These are phyloP conservation scores for Cercophora newfieldiana DNA, from an alignment of 495 filamentous ascomycete genomes.

Conservation along the genomic window DNA sequence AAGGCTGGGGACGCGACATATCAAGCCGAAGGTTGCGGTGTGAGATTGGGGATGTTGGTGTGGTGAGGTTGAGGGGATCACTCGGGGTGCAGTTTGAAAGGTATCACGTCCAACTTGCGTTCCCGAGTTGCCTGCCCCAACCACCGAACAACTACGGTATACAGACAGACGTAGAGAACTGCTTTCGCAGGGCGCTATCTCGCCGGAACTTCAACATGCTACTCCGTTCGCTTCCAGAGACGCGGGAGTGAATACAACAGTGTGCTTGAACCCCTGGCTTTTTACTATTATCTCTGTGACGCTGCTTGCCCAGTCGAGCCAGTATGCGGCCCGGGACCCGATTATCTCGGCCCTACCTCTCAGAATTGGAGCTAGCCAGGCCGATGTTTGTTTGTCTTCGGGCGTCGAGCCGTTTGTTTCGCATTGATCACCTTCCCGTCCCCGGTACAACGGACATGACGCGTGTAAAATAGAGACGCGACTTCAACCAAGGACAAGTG, in stretches of 20 bases:
- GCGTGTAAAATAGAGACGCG: not conserved
- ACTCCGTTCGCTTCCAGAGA: too few relatives aligned
- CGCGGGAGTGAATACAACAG: too few relatives aligned
- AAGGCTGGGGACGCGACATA: constrained; percentile 61
- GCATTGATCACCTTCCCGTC: not conserved
- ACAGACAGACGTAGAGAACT: too few relatives aligned
- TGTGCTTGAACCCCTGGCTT: too few relatives aligned
- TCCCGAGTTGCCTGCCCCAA: too few relatives aligned
- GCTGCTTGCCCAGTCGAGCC: not conserved
- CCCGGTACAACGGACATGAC: not conserved
- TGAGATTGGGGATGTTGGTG: not conserved
- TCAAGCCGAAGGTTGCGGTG: constrained; percentile 18
- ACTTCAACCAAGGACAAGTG: not conserved
- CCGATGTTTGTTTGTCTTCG: not conserved
- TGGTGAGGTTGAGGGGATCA: too few relatives aligned
- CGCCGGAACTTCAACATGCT: too few relatives aligned
- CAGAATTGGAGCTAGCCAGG: not conserved
- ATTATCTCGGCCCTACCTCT: not conserved
- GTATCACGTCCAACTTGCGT: too few relatives aligned
- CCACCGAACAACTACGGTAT: too few relatives aligned
- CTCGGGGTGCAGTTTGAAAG: too few relatives aligned
- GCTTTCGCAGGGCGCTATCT: too few relatives aligned
- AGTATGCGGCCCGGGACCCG: not conserved
- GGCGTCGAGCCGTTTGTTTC: not conserved
- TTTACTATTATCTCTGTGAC: not conserved